Conservation (phyloP, 805 yeast species). For the Saccharomycopsis schoenii region DNA sequence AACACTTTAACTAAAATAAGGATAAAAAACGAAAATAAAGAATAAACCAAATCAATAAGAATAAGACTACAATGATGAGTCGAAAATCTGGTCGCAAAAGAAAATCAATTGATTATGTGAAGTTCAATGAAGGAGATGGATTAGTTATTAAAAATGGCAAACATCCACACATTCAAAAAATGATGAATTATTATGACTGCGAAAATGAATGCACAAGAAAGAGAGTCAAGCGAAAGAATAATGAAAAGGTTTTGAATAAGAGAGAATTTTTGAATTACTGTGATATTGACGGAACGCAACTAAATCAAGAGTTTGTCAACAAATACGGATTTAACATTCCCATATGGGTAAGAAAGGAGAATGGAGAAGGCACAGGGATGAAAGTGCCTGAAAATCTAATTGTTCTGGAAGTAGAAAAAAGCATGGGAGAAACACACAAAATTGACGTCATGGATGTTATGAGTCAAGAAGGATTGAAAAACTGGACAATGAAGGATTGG, state of each 20-base stretch:
- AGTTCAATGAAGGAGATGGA: conserved; percentile 50
- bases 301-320: conserved; percentile 31
- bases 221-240: not conserved
- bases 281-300: conserved; percentile 25
- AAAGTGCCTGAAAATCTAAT: conserved; percentile 46
- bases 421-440: conserved; percentile 51
- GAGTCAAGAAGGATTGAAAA: conserved; percentile 54
- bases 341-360: conserved; percentile 31
- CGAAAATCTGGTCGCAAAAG: conserved; percentile 47
- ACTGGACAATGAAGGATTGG: conserved; percentile 69
- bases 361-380: conserved; percentile 31
- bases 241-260: not conserved
- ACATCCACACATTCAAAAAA: conserved; percentile 44
- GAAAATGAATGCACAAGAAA: not conserved
- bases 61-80: conserved; percentile 19
- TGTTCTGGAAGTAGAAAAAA: conserved; percentile 44
- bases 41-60: not conserved
- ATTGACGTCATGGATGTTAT: conserved; percentile 86
- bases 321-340: conserved; percentile 33
- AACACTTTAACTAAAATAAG: not conserved
- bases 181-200: conserved; percentile 14
- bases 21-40: too few species aligned
- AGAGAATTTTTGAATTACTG: not conserved
- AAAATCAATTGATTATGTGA: conserved; percentile 63
- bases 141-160: conserved; percentile 38